Evolutionary conservation across 2,329 filamentous ascomycete genomes (phyloP).

Genomic region (Plectosphaerella plurivora): DNA sequence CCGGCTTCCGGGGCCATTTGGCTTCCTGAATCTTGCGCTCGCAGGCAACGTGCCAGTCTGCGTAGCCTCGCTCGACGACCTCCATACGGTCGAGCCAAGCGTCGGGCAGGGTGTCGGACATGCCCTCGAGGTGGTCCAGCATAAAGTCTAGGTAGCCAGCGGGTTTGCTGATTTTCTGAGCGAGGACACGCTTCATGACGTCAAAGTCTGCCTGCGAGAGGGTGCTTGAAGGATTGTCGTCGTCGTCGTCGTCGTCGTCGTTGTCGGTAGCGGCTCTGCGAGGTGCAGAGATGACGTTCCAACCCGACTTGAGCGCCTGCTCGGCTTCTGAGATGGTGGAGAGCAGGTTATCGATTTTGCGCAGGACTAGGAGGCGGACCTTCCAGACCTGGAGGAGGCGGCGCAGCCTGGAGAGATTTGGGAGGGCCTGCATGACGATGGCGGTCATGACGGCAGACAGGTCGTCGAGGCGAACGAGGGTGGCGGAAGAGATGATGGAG

Average conservation of each 20-base stretch:
- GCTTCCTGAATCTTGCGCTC: conserved; percentile 69
- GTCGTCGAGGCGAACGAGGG: conserved; percentile 75
- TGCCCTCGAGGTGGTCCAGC: conserved; percentile 81
- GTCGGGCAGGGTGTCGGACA: conserved; percentile 78
- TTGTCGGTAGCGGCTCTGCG: no score
- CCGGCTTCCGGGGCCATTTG: conserved; percentile 35
- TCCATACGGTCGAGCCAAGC: conserved; percentile 87
- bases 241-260: not conserved
- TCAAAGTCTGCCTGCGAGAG: conserved; percentile 42
- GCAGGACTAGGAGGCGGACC: conserved; percentile 69
- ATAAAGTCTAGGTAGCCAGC: conserved; percentile 76
- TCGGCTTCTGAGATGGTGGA: conserved; percentile 62
- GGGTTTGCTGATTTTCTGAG: conserved; percentile 63
- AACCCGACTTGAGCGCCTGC: conserved; percentile 60
- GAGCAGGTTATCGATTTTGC: conserved; percentile 67
- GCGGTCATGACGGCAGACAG: conserved; percentile 86
- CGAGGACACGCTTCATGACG: conserved; percentile 59
- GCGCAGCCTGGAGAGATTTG: conserved; percentile 70
- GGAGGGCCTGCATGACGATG: conserved; percentile 84
- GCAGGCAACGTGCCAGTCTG: conserved; percentile 74
- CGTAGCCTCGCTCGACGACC: conserved; percentile 69
- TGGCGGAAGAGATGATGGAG: conserved; percentile 35
- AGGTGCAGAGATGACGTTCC: conserved; percentile 50
- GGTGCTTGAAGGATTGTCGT: conserved; percentile 15
- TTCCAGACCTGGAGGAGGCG: conserved; percentile 75